These are phyloP conservation scores for Fusarium abutilonis DNA, from an alignment of 2,329 filamentous ascomycete species.

Conservation along the genomic window DNA sequence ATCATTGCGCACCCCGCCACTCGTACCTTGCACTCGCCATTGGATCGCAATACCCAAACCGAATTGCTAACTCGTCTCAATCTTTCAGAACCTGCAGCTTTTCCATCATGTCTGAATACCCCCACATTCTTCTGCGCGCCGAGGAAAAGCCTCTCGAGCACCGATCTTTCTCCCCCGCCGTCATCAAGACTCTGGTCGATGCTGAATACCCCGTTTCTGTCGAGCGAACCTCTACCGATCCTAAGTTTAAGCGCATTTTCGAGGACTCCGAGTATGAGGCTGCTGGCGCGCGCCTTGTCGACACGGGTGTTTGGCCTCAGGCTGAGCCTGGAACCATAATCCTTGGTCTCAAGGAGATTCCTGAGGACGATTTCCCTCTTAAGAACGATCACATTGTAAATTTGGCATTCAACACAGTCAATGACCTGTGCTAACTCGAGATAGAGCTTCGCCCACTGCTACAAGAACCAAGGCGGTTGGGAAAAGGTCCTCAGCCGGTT, in stretches of 20 bases:
- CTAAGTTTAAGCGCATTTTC: slow-evolving; percentile 72
- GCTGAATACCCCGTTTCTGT: slow-evolving; percentile 75
- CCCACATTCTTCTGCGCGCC: slow-evolving; percentile 62
- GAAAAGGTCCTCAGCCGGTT: slow-evolving; percentile 82
- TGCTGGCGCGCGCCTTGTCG: slow-evolving; percentile 72
- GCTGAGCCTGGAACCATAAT: slow-evolving; percentile 76
- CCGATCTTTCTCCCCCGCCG: slow-evolving; percentile 53
- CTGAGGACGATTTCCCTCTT: slow-evolving; percentile 70
- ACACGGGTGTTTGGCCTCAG: slow-evolving; percentile 73
- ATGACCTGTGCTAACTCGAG: not conserved
- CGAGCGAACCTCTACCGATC: slow-evolving; percentile 60
- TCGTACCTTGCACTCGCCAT: not conserved
- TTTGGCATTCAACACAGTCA: no score
- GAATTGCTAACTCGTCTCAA: slow-evolving; percentile 16
- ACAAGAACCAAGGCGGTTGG: slow-evolving; percentile 83
- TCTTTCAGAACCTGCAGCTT: slow-evolving; percentile 14
- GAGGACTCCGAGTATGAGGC: slow-evolving; percentile 69
- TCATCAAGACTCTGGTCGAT: slow-evolving; percentile 66
- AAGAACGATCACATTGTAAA: slow-evolving; percentile 44
- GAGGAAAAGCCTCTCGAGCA: slow-evolving; percentile 65
- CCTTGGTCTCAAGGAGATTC: slow-evolving; percentile 81
- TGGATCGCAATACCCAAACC: not conserved
- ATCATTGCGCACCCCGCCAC: slow-evolving; percentile 1
- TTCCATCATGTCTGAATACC: slow-evolving; percentile 45
- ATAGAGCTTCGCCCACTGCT: slow-evolving; percentile 75